Evolutionary conservation across 2,329 filamentous ascomycete species (phyloP).

Genomic region (Apiospora sp.): DNA sequence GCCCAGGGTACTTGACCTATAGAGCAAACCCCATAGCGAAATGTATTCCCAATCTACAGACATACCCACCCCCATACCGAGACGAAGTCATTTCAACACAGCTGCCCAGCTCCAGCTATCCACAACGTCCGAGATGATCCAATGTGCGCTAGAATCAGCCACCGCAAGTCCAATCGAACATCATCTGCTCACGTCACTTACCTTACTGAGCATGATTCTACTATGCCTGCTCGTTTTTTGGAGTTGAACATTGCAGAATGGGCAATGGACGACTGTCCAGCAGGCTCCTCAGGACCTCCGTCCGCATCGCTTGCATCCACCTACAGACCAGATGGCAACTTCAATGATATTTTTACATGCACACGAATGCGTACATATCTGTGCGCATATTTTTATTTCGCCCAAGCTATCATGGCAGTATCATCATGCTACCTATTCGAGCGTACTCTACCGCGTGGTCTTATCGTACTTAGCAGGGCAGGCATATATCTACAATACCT

Average conservation of each 20-base stretch:
- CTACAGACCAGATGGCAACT: not conserved
- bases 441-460: not conserved
- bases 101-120: not conserved
- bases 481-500: not conserved
- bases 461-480: not conserved
- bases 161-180: conserved; percentile 7
- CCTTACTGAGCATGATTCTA: not conserved
- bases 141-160: conserved; percentile 5
- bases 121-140: not conserved
- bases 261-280: not conserved
- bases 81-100: not conserved
- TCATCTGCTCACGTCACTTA: not conserved
- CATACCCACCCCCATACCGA: not conserved
- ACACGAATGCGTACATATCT: not conserved
- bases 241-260: not conserved
- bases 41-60: not conserved
- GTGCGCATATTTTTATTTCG: too few species aligned
- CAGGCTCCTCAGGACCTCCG: not conserved
- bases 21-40: not conserved
- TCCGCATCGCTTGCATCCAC: not conserved
- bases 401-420: not conserved
- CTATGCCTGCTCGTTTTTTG: not conserved
- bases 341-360: not conserved
- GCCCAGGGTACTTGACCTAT: not conserved
- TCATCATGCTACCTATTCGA: not conserved